Base-by-base conservation (phyloP, 2,329 filamentous ascomycete genomes). In the Fusarium sp. region DNA sequence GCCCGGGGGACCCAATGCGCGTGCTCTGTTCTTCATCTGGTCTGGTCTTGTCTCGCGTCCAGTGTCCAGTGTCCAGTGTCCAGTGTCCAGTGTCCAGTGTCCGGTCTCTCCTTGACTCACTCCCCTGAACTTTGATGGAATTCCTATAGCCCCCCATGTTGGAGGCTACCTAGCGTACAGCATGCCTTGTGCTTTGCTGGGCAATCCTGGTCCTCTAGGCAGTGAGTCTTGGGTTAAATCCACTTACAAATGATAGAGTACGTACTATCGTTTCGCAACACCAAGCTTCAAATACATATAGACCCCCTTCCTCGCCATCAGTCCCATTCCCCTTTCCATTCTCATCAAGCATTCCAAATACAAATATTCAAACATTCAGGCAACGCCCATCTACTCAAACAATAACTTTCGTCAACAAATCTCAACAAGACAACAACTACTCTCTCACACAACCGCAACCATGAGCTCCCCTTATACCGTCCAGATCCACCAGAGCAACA, bases 401-500 rank as follows among this genome's bases (percentile, higher is more conserved):
- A 27, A 46, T n/a, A 49, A 32, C 25, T n/a, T 51, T 63, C 53
- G 27, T 45, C 32, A 47, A 47, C 55, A 52, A 66, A 58, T 10
- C 47, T 41, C 32, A 48, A 37, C 53, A 40, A 30, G 27, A 22
- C 56, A 56, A 53, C 52, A 40, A 47, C 48, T 48, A 50, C 35
- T 51, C 52, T 40, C 35, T 49, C 54, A 62, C 20, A 60, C 58
- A 65, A 62, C 71, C 41, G 33, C 63, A 65, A 71, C 39, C 66
- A 75, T 78, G 73, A 67, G 65, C 60, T 64, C 65, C 49, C 67
- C 65, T 45, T 71, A 75, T 67, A 65, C 64, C 40, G 73, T 77
- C 49, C 68, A 78, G 54, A 71, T 79, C 57, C 78, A 79, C 67
- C 77, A 79, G 67, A 66, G 70, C 58, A 70, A 67, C 52, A 71